These are phyloP conservation scores for Poa annua DNA, from an alignment of 176 grass and related monocot genomes.

Conservation along the genomic window DNA sequence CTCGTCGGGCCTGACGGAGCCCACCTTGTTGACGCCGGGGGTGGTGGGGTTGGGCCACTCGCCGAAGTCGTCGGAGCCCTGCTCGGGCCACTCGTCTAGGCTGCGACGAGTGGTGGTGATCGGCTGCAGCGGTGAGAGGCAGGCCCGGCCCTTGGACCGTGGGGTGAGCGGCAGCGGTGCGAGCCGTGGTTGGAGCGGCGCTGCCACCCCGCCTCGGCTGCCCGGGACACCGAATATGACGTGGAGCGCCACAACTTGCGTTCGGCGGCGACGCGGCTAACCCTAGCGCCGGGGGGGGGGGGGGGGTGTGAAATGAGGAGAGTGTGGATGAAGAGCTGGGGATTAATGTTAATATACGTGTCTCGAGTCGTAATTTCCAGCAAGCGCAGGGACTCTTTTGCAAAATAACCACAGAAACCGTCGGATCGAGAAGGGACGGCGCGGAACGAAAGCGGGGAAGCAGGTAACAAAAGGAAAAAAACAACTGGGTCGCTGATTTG, in stretches of 20 bases:
- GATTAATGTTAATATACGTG: too few species aligned
- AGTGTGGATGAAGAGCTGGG: too few species aligned
- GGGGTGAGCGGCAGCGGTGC: conserved; percentile 68
- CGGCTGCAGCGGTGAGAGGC: conserved; percentile 84
- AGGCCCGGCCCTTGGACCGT: conserved; percentile 69
- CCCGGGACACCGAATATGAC: conserved; percentile 80
- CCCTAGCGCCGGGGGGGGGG: too few species aligned
- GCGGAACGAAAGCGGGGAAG: too few species aligned
- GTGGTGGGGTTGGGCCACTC: conserved; percentile 94
- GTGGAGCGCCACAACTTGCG: conserved; percentile 87
- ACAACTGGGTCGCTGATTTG: too few species aligned
- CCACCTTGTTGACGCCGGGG: conserved; percentile 55
- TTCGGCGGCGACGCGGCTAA: conserved; percentile 28
- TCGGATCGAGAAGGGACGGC: too few species aligned
- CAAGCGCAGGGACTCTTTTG: too few species aligned
- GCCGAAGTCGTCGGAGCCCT: conserved; percentile 84
- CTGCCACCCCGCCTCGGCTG: conserved; percentile 45
- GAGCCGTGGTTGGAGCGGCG: conserved; percentile 34
- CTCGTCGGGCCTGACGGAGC: conserved; percentile 57
- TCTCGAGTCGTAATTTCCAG: too few species aligned
- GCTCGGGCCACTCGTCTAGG: conserved; percentile 89
- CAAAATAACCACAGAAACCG: too few species aligned
- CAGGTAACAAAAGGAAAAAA: too few species aligned
- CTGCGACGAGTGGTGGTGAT: conserved; percentile 74
- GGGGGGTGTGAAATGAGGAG: too few species aligned